These are phyloP conservation scores for Ascobolus immersus DNA, from an alignment of 495 filamentous ascomycete genomes.

Conservation along the genomic window DNA sequence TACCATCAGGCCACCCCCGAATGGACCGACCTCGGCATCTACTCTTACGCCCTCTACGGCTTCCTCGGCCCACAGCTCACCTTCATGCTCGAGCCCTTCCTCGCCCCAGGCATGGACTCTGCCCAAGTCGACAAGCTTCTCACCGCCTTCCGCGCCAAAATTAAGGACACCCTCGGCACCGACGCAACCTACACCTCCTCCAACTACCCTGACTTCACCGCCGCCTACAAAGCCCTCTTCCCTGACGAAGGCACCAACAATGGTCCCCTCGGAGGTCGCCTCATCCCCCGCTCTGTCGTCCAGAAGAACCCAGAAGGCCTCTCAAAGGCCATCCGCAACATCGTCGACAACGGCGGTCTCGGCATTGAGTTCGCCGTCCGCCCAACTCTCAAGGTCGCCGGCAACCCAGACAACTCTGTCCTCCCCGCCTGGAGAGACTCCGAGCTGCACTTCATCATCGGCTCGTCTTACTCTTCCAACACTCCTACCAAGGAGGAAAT, in stretches of 20 bases:
- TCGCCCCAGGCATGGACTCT: no score
- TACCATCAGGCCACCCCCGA: conserved; percentile 16
- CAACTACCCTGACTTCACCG: no score
- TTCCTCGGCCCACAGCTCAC: conserved; percentile 1
- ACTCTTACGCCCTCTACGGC: conserved; percentile 17
- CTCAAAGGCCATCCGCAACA: conserved; percentile 11
- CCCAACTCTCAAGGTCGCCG: conserved; percentile 24
- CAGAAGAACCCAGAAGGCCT: conserved; percentile 14
- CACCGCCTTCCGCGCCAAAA: no score
- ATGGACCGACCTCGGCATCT: conserved; percentile 19
- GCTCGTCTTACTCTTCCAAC: background rate
- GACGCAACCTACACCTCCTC: no score
- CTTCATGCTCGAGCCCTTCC: conserved; percentile 8
- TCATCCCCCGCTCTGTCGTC: conserved; percentile 18
- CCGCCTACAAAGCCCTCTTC: no score
- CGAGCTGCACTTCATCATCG: conserved; percentile 25
- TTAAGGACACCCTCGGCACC: no score
- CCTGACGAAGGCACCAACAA: no score
- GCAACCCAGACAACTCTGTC: conserved; percentile 21
- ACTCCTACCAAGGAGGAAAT: conserved; percentile 10
- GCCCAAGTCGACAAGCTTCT: no score
- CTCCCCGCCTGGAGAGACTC: conserved; percentile 30
- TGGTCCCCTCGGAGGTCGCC: conserved; percentile 19
- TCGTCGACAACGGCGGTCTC: conserved; percentile 13
- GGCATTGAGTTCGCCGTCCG: conserved; percentile 16